These are phyloP conservation scores for Suhomyces bribrorum DNA, from an alignment of 1,139 yeast species.

Conservation along the genomic window DNA sequence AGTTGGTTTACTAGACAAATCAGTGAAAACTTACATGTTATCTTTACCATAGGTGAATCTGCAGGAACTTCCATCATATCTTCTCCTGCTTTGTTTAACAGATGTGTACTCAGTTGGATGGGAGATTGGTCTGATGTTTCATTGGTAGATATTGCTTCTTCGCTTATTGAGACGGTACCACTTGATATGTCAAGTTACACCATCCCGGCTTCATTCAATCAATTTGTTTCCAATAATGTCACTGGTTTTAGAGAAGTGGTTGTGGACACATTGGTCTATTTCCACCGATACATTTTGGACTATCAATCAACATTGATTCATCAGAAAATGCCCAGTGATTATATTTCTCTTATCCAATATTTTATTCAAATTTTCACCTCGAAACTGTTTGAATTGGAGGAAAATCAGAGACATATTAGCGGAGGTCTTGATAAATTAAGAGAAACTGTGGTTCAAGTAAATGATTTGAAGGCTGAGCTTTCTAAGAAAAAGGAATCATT, in stretches of 20 bases:
- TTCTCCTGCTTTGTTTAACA: slow-evolving; percentile 88
- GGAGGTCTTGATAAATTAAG: slow-evolving; percentile 73
- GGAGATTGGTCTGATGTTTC: slow-evolving; percentile 73
- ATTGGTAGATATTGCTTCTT: slow-evolving; percentile 50
- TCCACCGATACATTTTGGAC: slow-evolving; percentile 38
- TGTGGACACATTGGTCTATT: slow-evolving; percentile 46
- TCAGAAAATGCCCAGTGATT: slow-evolving; percentile 55
- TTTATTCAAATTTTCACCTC: slow-evolving; percentile 47
- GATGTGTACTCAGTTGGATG: slow-evolving; percentile 91
- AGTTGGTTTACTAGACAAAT: slow-evolving; percentile 74
- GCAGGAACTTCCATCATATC: slow-evolving; percentile 49
- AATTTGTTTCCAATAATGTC: slow-evolving; percentile 17
- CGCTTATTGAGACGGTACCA: slow-evolving; percentile 48
- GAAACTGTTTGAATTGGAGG: slow-evolving; percentile 56
- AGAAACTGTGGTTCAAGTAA: slow-evolving; percentile 77
- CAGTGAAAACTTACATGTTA: slow-evolving; percentile 74
- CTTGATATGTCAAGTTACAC: slow-evolving; percentile 48
- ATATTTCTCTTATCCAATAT: slow-evolving; percentile 51
- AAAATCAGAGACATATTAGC: slow-evolving; percentile 68
- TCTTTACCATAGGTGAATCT: slow-evolving; percentile 68
- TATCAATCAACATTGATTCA: slow-evolving; percentile 13
- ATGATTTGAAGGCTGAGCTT: slow-evolving; percentile 55
- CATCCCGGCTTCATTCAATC: slow-evolving; percentile 27
- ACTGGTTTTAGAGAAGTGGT: slow-evolving; percentile 48
- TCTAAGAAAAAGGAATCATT: slow-evolving; percentile 55